phyloP scores from a whole-genome alignment of 2,329 filamentous ascomycete species.

The Ceratocystis destructans region DNA sequence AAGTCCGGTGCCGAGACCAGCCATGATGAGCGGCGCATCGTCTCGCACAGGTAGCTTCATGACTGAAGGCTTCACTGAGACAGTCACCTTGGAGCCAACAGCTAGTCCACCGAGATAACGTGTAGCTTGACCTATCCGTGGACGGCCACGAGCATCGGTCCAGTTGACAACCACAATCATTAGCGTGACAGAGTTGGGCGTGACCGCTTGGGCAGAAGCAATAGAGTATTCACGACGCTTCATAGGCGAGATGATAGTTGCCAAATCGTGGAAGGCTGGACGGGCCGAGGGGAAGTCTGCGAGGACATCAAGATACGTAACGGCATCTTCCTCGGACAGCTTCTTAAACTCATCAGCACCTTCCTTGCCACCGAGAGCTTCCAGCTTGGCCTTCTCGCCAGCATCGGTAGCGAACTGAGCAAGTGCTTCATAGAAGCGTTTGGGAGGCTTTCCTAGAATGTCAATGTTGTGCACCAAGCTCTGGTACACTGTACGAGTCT shows the following conservation, averaged over 20 bases:
- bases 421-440: constrained; percentile 92
- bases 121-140: constrained; percentile 85
- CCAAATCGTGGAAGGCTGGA: constrained; percentile 75
- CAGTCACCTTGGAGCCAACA: constrained; percentile 67
- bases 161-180: constrained; percentile 97
- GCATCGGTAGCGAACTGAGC: constrained; percentile 75
- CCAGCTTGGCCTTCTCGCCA: constrained; percentile 66
- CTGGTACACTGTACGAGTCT: constrained; percentile 88
- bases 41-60: constrained; percentile 92
- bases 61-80: constrained; percentile 91
- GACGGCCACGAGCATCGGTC: constrained; percentile 76
- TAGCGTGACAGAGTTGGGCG: constrained; percentile 74
- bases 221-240: constrained; percentile 99
- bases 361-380: constrained; percentile 60
- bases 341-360: constrained; percentile 86
- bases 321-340: constrained; percentile 75
- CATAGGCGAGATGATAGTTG: constrained; percentile 74
- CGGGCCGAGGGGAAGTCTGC: constrained; percentile 82
- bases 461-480: constrained; percentile 84
- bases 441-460: constrained; percentile 91
- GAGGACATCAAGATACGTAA: constrained; percentile 82
- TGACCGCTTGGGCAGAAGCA: constrained; percentile 89
- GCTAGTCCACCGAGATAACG: constrained; percentile 69
- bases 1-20: constrained; percentile 91
- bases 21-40: constrained; percentile 94